Evolutionary conservation across 2,329 filamentous ascomycete genomes (phyloP), one percentile per base, ranked within the genome.

Genomic region (Orbilia brochopaga): DNA sequence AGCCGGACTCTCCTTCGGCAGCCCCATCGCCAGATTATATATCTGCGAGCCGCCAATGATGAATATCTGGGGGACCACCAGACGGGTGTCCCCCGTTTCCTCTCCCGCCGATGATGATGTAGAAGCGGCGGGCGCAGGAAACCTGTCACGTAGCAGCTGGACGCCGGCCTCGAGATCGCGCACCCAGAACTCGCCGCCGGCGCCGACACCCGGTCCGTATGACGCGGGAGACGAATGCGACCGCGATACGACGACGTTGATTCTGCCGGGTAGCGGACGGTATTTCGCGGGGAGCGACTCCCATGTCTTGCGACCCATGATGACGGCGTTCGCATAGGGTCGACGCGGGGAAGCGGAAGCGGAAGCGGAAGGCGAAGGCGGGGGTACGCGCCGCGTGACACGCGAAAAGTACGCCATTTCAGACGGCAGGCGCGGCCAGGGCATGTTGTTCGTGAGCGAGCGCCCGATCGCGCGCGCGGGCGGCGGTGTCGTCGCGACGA

Each of bases 251-350:
- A 97, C 86, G 44, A 97, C 86, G 79, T 96, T 97, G 56, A 92
- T 82, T 8, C 94, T 84, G 73, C 87, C 89, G 73, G 86, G 88
- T 35, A 99, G 83, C 17, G 94, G 94, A 1, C 92, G 85, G 78
- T 94, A 92, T 57, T 83, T 85, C 5, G 83, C 78, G 1, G 94
- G 93, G 70, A 99, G 93, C 74, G 88, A 91, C 58, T 96, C 91
- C 88, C 93, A 99, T 0, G 94, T 99, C 80, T 95, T 97, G 78
- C 94, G 90, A 70, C 94, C 94, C 94, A 99, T 99, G 76, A 99
- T 89, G 57, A 97, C 90, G 17, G 90, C 90, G 79, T 92, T 93
- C 0, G 69, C n/a, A 30, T 73, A 62, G n/a, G 11, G 44, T 11
- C 61, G 62, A n/a, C 46, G 51, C 23, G 69, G 21, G 15, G 66